Base-by-base conservation (phyloP, 2,329 filamentous ascomycete species). In the Xylaria digitata region DNA sequence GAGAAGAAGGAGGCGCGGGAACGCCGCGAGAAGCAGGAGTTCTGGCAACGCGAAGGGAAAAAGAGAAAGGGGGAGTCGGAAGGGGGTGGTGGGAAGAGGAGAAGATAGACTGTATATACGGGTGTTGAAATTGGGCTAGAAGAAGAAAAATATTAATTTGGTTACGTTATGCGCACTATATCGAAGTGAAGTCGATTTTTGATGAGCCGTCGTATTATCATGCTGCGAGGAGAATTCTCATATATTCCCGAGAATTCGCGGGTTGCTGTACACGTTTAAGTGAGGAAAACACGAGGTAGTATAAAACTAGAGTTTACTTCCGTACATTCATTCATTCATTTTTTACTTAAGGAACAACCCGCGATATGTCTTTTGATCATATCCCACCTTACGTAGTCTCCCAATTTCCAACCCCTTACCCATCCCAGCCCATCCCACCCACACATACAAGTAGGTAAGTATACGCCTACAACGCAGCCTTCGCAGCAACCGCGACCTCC, bases 1-100 rank as follows among this genome's bases (percentile, higher is more conserved):
- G 94, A 97, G 86, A 96, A 94, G 88, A 92, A 93, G 82, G 87
- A 87, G 65, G 92, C 90, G 67, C 85, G 94, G 59, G 94, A 98
- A 84, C 96, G 94, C 88, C 89, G 89, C 74, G 95, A 99, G 83
- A 91, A 89, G 77, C 91, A 97, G 79, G 94, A 97, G 74, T 99
- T 89, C 77, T 99, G 96, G 96, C 85, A 89, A 74, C 90, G 89
- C 75, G 96, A 99, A 81, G 96, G 96, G 9, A 92, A 91, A 83
- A 89, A 89, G 82, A 80, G 87, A 70, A 82, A 80, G 62, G 79
- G 80, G 1, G 79, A 75, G 1, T 80, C 80, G 6, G 80, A 79
- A 1, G 81, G 78, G 5, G 78, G 78, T 7, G 79, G 80, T 0
- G 75, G 73, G 7, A 82, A 82, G 76, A 77, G 80, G 62, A 67